Conservation (phyloP, 495 filamentous ascomycete species). For the Cercophora newfieldiana region DNA sequence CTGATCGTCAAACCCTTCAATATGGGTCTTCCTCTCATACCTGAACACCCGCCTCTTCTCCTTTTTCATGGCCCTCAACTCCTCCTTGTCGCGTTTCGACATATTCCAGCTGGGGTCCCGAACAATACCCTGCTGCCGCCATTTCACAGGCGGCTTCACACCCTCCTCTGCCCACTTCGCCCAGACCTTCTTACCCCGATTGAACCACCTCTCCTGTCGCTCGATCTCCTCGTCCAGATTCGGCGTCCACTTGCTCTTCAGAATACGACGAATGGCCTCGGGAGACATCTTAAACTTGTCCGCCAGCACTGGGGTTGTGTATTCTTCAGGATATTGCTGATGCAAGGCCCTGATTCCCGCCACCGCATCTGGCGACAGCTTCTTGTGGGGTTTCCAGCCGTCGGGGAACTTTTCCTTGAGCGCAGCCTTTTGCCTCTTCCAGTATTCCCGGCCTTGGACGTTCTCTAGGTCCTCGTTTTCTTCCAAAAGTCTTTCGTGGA, state of each 20-base stretch:
- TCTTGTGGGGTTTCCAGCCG: slow-evolving; percentile 79
- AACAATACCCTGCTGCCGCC: slow-evolving; percentile 67
- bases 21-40: background rate
- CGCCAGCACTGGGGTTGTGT: slow-evolving; percentile 72
- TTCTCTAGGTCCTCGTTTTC: background rate
- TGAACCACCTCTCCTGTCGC: slow-evolving; percentile 72
- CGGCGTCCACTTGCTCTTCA: slow-evolving; percentile 82
- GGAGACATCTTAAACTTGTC: slow-evolving; percentile 79
- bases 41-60: background rate
- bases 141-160: slow-evolving; percentile 64
- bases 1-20: too few relatives aligned
- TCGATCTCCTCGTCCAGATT: slow-evolving; percentile 58
- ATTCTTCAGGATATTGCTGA: slow-evolving; percentile 68
- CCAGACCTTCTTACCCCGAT: slow-evolving; percentile 77
- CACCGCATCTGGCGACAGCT: slow-evolving; percentile 85
- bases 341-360: slow-evolving; percentile 83
- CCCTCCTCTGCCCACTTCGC: slow-evolving; percentile 67
- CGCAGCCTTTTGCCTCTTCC: slow-evolving; percentile 31
- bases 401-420: slow-evolving; percentile 62
- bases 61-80: slow-evolving; percentile 18
- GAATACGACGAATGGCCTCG: slow-evolving; percentile 81
- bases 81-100: slow-evolving; percentile 10
- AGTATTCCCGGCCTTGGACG: slow-evolving; percentile 12
- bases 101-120: slow-evolving; percentile 42
- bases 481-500: background rate